Evolutionary conservation across 306 rosid genomes (phyloP).

Genomic region (Oxytropis ochrocephala): DNA sequence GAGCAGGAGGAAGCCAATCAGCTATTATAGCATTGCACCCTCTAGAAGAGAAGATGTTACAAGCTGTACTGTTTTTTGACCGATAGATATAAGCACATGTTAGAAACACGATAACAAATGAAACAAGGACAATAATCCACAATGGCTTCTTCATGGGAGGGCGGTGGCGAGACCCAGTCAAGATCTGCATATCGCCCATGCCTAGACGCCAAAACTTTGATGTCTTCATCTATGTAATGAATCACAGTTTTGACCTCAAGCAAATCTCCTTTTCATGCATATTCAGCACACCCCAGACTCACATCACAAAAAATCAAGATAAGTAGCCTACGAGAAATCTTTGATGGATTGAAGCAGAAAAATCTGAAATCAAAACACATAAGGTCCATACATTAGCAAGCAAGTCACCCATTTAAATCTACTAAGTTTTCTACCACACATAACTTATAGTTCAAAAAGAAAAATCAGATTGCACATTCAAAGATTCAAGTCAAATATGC

Average conservation of each 20-base stretch:
- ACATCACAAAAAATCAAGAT: neutral
- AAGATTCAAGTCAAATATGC: neutral
- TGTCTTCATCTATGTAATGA: constrained; percentile 58
- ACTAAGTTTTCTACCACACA: neutral
- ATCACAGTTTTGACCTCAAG: constrained; percentile 29
- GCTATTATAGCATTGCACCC: constrained; percentile 49
- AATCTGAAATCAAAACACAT: constrained; percentile 27
- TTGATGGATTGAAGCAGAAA: constrained; percentile 7
- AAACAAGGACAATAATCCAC: constrained; percentile 76
- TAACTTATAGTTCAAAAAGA: neutral
- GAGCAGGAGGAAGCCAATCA: constrained; percentile 81
- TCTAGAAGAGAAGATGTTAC: constrained; percentile 60
- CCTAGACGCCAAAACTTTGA: constrained; percentile 47
- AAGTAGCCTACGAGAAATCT: constrained; percentile 7
- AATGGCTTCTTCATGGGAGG: constrained; percentile 66
- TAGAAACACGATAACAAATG: constrained; percentile 59
- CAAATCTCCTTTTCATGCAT: constrained; percentile 14
- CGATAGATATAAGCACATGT: constrained; percentile 77
- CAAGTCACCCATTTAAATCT: neutral
- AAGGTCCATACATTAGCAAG: neutral
- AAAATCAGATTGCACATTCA: neutral
- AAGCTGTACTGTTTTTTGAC: constrained; percentile 50
- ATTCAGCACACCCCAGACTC: constrained; percentile 4
- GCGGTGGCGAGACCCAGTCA: constrained; percentile 75
- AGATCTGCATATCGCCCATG: constrained; percentile 62